Percentiles rank a stretch among this genome's conserved stretches.
Conservation (phyloP, 2,329 filamentous ascomycete genomes). For the Laburnicola sp. region DNA sequence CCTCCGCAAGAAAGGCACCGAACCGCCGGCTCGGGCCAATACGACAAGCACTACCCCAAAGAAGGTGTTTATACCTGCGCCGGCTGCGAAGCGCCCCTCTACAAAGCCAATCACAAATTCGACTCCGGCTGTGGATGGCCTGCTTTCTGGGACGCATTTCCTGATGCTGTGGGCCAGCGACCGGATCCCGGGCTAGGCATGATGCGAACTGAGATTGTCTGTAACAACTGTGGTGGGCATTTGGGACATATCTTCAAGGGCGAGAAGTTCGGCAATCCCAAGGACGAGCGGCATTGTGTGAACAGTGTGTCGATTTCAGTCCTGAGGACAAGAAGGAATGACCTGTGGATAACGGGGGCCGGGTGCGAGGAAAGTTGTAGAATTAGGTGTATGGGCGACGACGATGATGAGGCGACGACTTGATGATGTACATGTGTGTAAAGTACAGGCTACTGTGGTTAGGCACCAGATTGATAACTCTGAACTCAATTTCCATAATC, state of each 20-base stretch:
- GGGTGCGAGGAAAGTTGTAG: not conserved
- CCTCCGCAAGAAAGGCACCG: conserved; percentile 89
- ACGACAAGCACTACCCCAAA: conserved; percentile 80
- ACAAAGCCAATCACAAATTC: conserved; percentile 94
- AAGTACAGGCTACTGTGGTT: not conserved
- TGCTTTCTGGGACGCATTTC: conserved; percentile 94
- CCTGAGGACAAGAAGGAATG: conserved; percentile 61
- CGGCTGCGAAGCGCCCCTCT: conserved; percentile 83
- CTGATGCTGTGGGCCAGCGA: conserved; percentile 83
- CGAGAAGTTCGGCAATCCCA: conserved; percentile 80
- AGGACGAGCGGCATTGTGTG: conserved; percentile 95
- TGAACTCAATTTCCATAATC: too few relatives aligned
- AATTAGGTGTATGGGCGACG: not conserved
- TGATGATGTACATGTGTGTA: not conserved
- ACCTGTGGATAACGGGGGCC: conserved; percentile 8
- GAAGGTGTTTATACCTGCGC: conserved; percentile 84
- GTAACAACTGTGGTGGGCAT: conserved; percentile 90
- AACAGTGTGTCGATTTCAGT: conserved; percentile 84
- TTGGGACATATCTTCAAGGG: conserved; percentile 91
- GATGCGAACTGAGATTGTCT: conserved; percentile 89
- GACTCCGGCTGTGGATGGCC: conserved; percentile 97
- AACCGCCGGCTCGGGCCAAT: conserved; percentile 77
- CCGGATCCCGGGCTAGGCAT: conserved; percentile 79
- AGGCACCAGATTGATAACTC: too few relatives aligned
- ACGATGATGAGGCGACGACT: not conserved